Base-by-base conservation (phyloP, 495 filamentous ascomycete species). In the Penicillium paradoxum region DNA sequence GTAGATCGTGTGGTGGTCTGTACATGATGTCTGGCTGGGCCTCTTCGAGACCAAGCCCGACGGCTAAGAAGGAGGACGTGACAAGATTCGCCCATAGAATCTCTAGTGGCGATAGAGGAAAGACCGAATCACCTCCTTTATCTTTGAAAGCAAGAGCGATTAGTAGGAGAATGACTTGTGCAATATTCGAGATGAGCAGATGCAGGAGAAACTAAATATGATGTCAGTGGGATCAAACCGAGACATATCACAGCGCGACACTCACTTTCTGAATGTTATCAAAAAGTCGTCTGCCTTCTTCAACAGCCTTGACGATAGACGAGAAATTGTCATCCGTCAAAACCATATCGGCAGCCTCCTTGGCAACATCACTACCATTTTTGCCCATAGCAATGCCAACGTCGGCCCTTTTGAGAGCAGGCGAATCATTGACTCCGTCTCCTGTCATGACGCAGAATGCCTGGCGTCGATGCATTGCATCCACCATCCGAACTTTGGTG, bases 271-370 rank as follows among this genome's bases (percentile, higher is more conserved):
- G 85, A 54, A 90, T 89, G 58, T 90, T 90, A 57, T 86, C 84
- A 63, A 89, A 90, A 63, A 90, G 79, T 48, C 86, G 73, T 24
- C 87, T 70, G 1, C 87, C 87, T 64, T 90, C 86, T 46, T 83
- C 79, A 53, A 90, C 82, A 6, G 85, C 86, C 19, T 81, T 85
- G 18, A 88, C 80, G 47, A 90, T 89, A 15, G 78, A 83, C 0
- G 87, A 84, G 58, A 93, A 93, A 66, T 95, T 92, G 68, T 95
- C 90, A 66, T 93, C 88, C 0, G 89, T 91, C 18, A 95, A 72
- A 10, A 95, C 88, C 62, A 95, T 90, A 65, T 91, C 90, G 4
- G 89, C 84, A 2, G 89, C 89, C 30, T 87, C 88, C 64, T 91
- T 95, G 22, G 90, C 90, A n/a, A 95, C 90, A 55, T 95, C 91